A percentile compares a stretch with the other conserved stretches of the same genome.
These are phyloP conservation scores for Millerozyma miso DNA, from an alignment of 805 yeast species.

Conservation along the genomic window DNA sequence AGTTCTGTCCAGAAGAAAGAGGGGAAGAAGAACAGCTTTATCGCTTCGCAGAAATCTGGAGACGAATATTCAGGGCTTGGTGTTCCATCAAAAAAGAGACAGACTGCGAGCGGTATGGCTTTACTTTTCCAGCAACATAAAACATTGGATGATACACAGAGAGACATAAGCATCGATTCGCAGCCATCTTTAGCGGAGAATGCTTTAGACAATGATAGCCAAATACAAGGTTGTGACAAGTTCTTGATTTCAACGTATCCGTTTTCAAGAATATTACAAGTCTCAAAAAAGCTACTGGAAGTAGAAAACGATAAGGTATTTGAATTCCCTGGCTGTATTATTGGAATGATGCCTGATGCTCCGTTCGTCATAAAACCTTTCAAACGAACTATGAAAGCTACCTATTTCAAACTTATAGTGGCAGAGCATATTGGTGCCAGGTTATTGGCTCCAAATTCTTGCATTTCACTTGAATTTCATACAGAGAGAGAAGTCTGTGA, in stretches of 20 bases:
- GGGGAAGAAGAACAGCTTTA: background rate
- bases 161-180: conserved; percentile 3
- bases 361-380: conserved; percentile 26
- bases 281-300: conserved; percentile 9
- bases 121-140: conserved; percentile 7
- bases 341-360: conserved; percentile 13
- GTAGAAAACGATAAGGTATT: conserved; percentile 10
- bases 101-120: conserved; percentile 2
- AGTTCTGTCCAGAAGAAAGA: background rate
- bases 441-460: background rate
- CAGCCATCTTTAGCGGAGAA: background rate
- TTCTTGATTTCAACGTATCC: conserved; percentile 4
- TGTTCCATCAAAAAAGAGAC: background rate
- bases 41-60: background rate
- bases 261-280: conserved; percentile 4
- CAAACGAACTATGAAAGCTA: conserved; percentile 23
- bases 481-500: conserved; percentile 20
- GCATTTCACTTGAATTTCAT: conserved; percentile 17
- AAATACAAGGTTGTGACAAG: conserved; percentile 1
- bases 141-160: conserved; percentile 7
- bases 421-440: conserved; percentile 5
- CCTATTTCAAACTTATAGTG: conserved; percentile 19
- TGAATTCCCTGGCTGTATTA: conserved; percentile 15
- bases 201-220: background rate
- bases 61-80: background rate